Evolutionary conservation across 495 filamentous ascomycete species (phyloP).

Genomic region (Amorphotheca resinae): DNA sequence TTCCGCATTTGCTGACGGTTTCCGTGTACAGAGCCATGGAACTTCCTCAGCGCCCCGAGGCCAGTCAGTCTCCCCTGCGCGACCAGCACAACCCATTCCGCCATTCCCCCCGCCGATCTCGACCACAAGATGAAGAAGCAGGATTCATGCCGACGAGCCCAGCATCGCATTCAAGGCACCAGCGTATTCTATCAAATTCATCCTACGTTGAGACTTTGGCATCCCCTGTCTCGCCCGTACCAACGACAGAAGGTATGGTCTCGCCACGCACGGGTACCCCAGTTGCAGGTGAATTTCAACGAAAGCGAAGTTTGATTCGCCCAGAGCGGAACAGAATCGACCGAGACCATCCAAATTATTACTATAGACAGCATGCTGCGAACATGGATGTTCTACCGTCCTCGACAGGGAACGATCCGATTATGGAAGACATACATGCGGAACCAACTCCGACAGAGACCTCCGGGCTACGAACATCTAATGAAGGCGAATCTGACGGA

Average conservation of each 20-base stretch:
- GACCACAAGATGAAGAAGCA: constrained; percentile 55
- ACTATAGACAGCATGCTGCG: constrained; percentile 84
- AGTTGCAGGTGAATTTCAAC: constrained; percentile 32
- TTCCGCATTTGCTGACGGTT: constrained; percentile 10
- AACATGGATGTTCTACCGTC: constrained; percentile 83
- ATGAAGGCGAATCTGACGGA: constrained; percentile 25
- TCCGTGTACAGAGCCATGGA: constrained; percentile 12
- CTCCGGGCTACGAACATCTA: constrained; percentile 13
- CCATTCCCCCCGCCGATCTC: constrained; percentile 50
- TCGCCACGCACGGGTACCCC: constrained; percentile 1
- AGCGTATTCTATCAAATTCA: constrained; percentile 12
- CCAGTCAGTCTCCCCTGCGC: constrained; percentile 42
- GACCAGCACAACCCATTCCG: constrained; percentile 49
- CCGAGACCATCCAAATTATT: constrained; percentile 79
- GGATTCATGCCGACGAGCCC: constrained; percentile 21
- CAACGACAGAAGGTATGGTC: constrained; percentile 27
- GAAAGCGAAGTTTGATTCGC: constrained; percentile 75
- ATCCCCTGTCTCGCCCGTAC: constrained; percentile 20
- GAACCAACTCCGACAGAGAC: constrained; percentile 15
- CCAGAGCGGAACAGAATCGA: constrained; percentile 79
- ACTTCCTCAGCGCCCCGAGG: constrained; percentile 49
- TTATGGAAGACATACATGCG: constrained; percentile 54
- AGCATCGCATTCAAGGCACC: constrained; percentile 14
- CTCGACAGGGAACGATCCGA: constrained; percentile 80
- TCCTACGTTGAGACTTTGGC: constrained; percentile 18